Evolutionary conservation across 129 eudicot species (phyloP), one percentile per base, ranked within the genome.

Genomic region (Artemisia tridentata): DNA sequence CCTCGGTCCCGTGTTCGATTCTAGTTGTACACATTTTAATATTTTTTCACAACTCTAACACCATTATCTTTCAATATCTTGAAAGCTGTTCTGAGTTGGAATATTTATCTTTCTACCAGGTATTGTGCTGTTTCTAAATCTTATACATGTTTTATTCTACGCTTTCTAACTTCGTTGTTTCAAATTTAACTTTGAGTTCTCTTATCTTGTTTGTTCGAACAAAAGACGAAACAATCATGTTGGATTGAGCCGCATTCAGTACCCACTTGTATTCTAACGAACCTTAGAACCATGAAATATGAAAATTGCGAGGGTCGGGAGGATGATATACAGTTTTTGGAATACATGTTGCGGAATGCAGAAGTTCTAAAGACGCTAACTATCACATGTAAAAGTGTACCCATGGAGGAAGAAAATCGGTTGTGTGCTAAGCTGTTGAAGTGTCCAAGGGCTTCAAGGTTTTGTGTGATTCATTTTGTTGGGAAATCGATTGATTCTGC

Each of bases 261-360:
- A 4, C 34, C 34, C 4, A 4, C 34, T 4, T 71, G 75, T 45
- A 71, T 71, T 56, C 29, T 71, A 21, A 15, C 5, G 2, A 71
- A 58, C 16, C 75, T 71, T 56, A 71, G 2, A 58, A 57, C 57
- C 20, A 12, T 71, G 0, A 47, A 58, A 17, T 19, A 43, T 56
- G 5, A 15, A 71, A 45, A 27, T 6, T 58, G 15, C 52, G 14
- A 21, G 46, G 67, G 67, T 25, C 3, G 11, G 12, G 13, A 45
- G 3, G 46, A 25, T 0, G 67, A 59, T 15, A 7, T 71, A 46
- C 2, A 13, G 58, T 71, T 71, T 48, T 4, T 71, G 9, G 47
- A 57, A 8, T 57, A 13, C 67, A 23, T 71, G 75, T 45, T 71
- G 66, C 25, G 27, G 15, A 71, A 71, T 45, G 46, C 47, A 1